A percentile compares a stretch with the other conserved stretches of the same genome.
Evolutionary conservation across 2,329 filamentous ascomycete genomes (phyloP).

Genomic region (Purpureocillium takamizusanense): DNA sequence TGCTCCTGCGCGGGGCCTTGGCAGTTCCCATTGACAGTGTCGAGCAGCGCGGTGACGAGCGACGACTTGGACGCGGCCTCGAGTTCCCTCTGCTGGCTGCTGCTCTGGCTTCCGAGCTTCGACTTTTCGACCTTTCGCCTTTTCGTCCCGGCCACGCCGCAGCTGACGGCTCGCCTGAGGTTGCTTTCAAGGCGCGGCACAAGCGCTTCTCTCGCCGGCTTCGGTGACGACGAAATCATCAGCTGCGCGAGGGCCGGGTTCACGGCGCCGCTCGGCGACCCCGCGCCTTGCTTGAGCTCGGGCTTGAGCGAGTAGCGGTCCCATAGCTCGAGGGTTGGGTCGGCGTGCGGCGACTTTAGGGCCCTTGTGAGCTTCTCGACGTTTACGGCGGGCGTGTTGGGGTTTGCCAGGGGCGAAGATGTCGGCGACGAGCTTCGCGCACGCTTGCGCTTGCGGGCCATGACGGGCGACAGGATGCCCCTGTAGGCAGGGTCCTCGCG

Average conservation of each 20-base stretch:
- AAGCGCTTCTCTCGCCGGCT: conserved; percentile 36
- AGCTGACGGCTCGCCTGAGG: conserved; percentile 58
- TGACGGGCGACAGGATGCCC: conserved; percentile 37
- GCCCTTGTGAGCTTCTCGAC: conserved; percentile 48
- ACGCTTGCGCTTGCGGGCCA: conserved; percentile 51
- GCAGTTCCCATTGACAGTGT: conserved; percentile 52
- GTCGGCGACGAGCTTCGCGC: conserved; percentile 65
- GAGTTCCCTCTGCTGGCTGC: conserved; percentile 26
- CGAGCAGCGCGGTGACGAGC: conserved; percentile 53
- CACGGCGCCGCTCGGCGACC: conserved; percentile 32
- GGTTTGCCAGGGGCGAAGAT: conserved; percentile 48
- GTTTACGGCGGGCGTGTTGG: conserved; percentile 40
- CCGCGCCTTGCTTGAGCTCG: conserved; percentile 28
- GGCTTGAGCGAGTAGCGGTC: conserved; percentile 54
- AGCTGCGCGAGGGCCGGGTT: conserved; percentile 55
- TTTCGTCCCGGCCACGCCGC: conserved; percentile 64
- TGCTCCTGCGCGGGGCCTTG: conserved; percentile 25
- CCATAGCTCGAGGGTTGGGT: conserved; percentile 70
- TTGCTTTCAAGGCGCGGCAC: conserved; percentile 31
- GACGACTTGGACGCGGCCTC: conserved; percentile 46
- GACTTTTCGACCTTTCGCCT: conserved; percentile 49
- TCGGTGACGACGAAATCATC: conserved; percentile 63
- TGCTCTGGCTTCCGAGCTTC: conserved; percentile 24
- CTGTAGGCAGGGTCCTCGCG: conserved; percentile 30
- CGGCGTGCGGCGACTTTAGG: conserved; percentile 58